These are phyloP conservation scores for Lentithecium fluviatile DNA, from an alignment of 495 filamentous ascomycete species.

Conservation along the genomic window DNA sequence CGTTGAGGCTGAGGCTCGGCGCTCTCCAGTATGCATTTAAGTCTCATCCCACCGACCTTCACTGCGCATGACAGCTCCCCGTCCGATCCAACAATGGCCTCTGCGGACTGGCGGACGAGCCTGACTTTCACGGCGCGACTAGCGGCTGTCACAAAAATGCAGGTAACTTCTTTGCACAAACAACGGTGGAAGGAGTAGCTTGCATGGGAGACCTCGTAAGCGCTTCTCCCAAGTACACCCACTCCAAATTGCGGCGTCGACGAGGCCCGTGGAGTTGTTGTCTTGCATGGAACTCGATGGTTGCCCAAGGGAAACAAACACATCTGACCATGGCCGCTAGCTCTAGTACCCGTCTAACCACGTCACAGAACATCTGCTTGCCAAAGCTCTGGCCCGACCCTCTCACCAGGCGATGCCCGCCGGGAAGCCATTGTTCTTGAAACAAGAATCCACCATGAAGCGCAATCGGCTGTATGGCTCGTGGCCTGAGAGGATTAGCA, in stretches of 20 bases:
- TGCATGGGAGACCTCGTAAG: constrained; percentile 17
- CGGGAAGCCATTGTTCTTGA: constrained; percentile 42
- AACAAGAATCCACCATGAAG: constrained; percentile 51
- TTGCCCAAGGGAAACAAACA: too few species aligned
- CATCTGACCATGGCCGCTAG: background rate
- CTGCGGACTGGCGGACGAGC: constrained; percentile 41
- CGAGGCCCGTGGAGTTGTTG: too few species aligned
- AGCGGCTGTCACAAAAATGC: constrained; percentile 48
- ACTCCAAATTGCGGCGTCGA: too few species aligned
- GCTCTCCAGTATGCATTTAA: background rate
- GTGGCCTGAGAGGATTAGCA: background rate
- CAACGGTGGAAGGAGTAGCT: background rate
- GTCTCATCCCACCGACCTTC: background rate
- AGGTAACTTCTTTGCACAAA: constrained; percentile 29
- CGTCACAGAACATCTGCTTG: constrained; percentile 49
- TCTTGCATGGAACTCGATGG: too few species aligned
- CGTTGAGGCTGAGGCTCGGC: constrained; percentile 2
- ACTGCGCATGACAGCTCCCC: background rate
- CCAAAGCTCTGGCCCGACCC: constrained; percentile 37
- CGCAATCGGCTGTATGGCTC: constrained; percentile 30
- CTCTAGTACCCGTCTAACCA: constrained; percentile 9
- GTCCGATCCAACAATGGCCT: background rate
- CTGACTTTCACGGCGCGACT: constrained; percentile 57
- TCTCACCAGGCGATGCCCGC: constrained; percentile 21
- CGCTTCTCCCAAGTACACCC: too few species aligned